Conservation (phyloP, 1,139 yeast genomes). For the Candida sp. region DNA sequence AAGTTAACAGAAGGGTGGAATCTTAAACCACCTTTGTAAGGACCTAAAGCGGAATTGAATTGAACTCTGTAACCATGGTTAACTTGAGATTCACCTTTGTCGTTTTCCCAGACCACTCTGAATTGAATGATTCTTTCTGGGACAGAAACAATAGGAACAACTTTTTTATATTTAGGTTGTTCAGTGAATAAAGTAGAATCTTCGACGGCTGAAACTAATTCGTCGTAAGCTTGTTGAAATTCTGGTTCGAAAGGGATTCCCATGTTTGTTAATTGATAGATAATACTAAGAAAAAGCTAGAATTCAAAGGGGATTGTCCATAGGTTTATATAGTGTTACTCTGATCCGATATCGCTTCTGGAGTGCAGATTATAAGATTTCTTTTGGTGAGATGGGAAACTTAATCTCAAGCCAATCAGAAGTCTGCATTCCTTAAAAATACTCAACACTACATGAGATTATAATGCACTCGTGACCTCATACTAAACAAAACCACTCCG, state of each 20-base stretch:
- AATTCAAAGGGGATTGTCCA: no score
- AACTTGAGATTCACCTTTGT: constrained; percentile 85
- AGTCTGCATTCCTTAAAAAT: not conserved
- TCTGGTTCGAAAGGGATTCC: constrained; percentile 84
- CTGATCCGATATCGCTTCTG: not conserved
- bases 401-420: not conserved
- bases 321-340: no score
- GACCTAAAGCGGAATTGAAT: constrained; percentile 97
- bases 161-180: constrained; percentile 88
- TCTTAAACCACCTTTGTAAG: constrained; percentile 98
- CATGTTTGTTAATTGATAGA: constrained; percentile 22
- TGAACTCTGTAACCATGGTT: constrained; percentile 98
- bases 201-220: constrained; percentile 82
- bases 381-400: not conserved
- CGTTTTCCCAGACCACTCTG: constrained; percentile 98
- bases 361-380: not conserved
- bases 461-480: not conserved
- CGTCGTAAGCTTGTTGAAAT: constrained; percentile 98
- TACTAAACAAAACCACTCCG: not conserved
- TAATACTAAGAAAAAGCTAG: not conserved
- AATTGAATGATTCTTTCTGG: constrained; percentile 97
- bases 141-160: constrained; percentile 84
- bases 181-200: constrained; percentile 87
- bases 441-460: not conserved
- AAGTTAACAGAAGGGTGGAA: constrained; percentile 97